Conservation (phyloP, 306 rosid species). For the Lagenaria siceraria region DNA sequence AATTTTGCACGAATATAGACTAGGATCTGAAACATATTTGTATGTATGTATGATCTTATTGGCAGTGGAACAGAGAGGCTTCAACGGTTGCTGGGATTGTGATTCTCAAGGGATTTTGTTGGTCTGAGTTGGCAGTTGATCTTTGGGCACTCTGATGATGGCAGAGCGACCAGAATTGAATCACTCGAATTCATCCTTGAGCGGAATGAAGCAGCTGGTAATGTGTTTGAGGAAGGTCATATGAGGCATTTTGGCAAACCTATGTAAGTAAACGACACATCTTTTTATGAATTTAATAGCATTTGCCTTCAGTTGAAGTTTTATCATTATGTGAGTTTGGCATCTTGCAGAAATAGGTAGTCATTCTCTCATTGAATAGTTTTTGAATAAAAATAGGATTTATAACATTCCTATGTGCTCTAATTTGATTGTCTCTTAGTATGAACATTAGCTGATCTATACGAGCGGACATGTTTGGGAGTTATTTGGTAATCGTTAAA, state of each 20-base stretch:
- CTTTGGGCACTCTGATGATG: background rate
- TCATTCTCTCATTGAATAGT: background rate
- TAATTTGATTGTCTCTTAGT: background rate
- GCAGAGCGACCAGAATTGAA: background rate
- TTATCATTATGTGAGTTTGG: background rate
- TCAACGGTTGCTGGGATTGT: constrained; percentile 31
- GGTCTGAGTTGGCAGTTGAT: background rate
- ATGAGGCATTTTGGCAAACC: background rate
- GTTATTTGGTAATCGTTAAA: background rate
- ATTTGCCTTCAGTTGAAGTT: background rate
- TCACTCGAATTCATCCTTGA: background rate
- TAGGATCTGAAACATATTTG: background rate
- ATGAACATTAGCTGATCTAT: background rate
- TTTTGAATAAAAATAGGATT: background rate
- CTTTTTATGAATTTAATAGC: background rate
- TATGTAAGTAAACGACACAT: background rate
- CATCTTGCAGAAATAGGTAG: background rate
- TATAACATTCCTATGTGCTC: background rate
- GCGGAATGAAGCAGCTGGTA: background rate
- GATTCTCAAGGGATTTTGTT: constrained; percentile 1
- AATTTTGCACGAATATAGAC: background rate
- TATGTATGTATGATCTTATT: background rate
- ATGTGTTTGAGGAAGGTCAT: background rate
- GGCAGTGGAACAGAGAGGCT: constrained; percentile 51
- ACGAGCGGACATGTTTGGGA: too few relatives aligned